These are phyloP conservation scores for Vanrija sp. DNA, from an alignment of 1,284 basidiomycete species.

Conservation along the genomic window DNA sequence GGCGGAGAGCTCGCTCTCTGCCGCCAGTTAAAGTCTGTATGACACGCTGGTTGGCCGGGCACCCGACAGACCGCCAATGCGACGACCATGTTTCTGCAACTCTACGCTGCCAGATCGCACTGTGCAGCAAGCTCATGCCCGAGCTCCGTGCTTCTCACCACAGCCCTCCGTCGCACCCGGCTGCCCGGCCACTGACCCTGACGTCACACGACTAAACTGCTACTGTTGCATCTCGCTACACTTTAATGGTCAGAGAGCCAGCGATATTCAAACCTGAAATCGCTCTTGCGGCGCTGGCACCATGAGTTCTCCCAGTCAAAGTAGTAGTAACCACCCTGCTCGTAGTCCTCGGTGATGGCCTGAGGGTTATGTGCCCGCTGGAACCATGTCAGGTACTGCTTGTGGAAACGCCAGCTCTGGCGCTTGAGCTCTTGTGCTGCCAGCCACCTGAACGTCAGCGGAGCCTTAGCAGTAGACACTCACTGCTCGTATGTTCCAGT, in stretches of 20 bases:
- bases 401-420: constrained; percentile 98
- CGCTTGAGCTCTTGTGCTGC: constrained; percentile 96
- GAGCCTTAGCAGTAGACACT: constrained; percentile 31
- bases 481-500: constrained; percentile 96
- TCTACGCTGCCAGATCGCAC: no score
- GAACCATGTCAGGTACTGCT: constrained; percentile 99
- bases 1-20: no score
- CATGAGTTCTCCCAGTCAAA: constrained; percentile 97
- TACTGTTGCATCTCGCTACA: constrained; percentile 4
- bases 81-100: no score
- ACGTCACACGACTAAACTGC: not conserved
- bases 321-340: constrained; percentile 96
- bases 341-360: constrained; percentile 98
- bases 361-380: constrained; percentile 98
- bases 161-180: no score
- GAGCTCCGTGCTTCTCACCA: no score
- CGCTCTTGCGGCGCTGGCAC: constrained; percentile 97
- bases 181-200: no score
- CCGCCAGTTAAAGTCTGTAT: no score
- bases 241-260: constrained; percentile 77
- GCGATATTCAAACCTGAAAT: constrained; percentile 90
- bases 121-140: no score
- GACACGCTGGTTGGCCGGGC: no score
- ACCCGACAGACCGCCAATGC: no score
- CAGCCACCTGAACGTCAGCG: constrained; percentile 62